Percentiles rank a stretch among this genome's conserved stretches.
phyloP scores from a whole-genome alignment of 208 protist species.

The Acanthamoeba royreba region DNA sequence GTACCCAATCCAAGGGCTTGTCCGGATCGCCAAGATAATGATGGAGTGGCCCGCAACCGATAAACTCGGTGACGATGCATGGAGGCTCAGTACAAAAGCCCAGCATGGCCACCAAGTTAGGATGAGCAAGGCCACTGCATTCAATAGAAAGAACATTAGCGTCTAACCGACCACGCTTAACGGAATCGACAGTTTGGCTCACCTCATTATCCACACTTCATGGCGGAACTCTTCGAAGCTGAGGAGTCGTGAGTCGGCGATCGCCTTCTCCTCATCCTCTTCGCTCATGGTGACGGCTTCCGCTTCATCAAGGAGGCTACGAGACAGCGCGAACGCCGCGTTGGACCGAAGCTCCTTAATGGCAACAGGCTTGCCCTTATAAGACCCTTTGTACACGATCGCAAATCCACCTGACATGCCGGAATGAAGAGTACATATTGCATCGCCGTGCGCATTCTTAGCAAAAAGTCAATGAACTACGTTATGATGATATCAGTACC shows the following conservation, averaged over 20 bases:
- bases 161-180: too few species aligned
- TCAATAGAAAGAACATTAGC: too few species aligned
- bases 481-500: neutral
- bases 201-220: conserved; percentile 53
- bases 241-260: neutral
- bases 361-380: neutral
- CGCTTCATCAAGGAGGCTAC: too few species aligned
- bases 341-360: conserved; percentile 36
- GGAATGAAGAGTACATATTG: too few species aligned
- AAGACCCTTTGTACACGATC: neutral
- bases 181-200: neutral
- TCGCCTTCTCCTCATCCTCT: too few species aligned
- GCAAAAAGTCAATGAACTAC: too few species aligned
- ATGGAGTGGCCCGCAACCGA: neutral
- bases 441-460: too few species aligned
- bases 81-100: neutral
- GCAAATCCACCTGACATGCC: conserved; percentile 33
- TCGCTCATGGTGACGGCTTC: neutral
- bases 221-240: conserved; percentile 27
- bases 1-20: neutral
- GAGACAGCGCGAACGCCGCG: too few species aligned
- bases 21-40: neutral
- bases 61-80: conserved; percentile 33
- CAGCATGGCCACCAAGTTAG: neutral
- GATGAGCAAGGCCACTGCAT: neutral